These are phyloP conservation scores for Ceratobasidium sp. DNA, from an alignment of 1,284 basidiomycete species.

Conservation along the genomic window DNA sequence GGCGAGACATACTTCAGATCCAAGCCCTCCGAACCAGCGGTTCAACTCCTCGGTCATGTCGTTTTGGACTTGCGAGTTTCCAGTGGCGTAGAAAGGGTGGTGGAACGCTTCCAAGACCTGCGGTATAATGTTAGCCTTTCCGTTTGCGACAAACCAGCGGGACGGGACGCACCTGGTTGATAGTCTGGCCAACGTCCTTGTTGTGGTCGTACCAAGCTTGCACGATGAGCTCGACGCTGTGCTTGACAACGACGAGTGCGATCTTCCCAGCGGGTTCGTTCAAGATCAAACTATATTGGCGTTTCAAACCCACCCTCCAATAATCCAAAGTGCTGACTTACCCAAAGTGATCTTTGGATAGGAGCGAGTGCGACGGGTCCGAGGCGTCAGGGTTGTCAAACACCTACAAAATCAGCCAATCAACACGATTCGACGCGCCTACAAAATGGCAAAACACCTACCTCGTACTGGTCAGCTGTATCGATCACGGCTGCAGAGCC, in stretches of 20 bases:
- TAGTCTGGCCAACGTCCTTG: conserved; percentile 61
- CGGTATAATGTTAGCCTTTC: neutral
- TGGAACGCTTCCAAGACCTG: conserved; percentile 75
- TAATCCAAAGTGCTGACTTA: neutral
- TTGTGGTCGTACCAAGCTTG: conserved; percentile 67
- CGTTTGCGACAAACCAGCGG: neutral
- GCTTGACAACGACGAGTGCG: conserved; percentile 71
- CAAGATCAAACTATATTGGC: conserved; percentile 60
- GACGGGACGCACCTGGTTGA: conserved; percentile 59
- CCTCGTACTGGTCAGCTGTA: conserved; percentile 74
- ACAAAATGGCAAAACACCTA: conserved; percentile 49
- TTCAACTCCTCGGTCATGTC: conserved; percentile 71
- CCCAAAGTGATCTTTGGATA: conserved; percentile 74
- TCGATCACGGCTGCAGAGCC: conserved; percentile 77
- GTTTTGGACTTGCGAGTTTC: conserved; percentile 68
- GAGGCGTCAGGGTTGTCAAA: conserved; percentile 76
- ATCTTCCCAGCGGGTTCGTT: conserved; percentile 80
- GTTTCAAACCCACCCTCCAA: neutral
- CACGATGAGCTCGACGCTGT: conserved; percentile 71
- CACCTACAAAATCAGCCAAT: conserved; percentile 57
- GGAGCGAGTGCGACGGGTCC: conserved; percentile 76
- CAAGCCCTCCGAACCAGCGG: conserved; percentile 67
- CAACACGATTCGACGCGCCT: conserved; percentile 2
- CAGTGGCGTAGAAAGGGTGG: conserved; percentile 72
- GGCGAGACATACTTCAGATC: conserved; percentile 61